phyloP scores from a whole-genome alignment of 2,329 filamentous ascomycete species.

The Diaporthe sp. region DNA sequence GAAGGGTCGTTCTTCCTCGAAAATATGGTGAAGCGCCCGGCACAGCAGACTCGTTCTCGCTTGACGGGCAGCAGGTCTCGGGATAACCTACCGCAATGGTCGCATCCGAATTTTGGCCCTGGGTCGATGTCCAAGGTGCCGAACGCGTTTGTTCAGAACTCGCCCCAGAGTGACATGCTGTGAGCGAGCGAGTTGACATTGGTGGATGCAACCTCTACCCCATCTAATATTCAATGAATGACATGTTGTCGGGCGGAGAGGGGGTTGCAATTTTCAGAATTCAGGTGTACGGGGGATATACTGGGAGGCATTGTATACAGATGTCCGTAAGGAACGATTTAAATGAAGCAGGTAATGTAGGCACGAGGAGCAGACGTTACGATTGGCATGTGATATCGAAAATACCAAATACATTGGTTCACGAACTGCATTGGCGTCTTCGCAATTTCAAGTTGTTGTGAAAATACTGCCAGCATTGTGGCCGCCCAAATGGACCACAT shows the following conservation, averaged over 20 bases:
- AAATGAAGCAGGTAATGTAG: background rate
- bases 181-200: conserved; percentile 33
- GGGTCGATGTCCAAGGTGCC: conserved; percentile 55
- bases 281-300: conserved; percentile 7
- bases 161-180: conserved; percentile 49
- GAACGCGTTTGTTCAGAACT: conserved; percentile 41
- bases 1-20: conserved; percentile 67
- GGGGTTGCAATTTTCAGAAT: background rate
- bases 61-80: conserved; percentile 68
- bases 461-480: background rate
- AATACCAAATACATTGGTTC: conserved; percentile 33
- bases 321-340: conserved; percentile 19
- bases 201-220: background rate
- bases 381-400: conserved; percentile 30
- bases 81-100: conserved; percentile 38
- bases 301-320: conserved; percentile 4
- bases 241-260: background rate
- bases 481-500: background rate
- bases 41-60: conserved; percentile 66
- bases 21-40: conserved; percentile 69
- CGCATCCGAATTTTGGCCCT: conserved; percentile 42
- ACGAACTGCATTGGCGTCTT: conserved; percentile 44
- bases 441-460: conserved; percentile 36
- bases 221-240: background rate
- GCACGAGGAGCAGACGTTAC: background rate